A percentile compares a stretch with the other conserved stretches of the same genome.
phyloP scores from a whole-genome alignment of 257 asterid species.

The Jacaranda copaia region DNA sequence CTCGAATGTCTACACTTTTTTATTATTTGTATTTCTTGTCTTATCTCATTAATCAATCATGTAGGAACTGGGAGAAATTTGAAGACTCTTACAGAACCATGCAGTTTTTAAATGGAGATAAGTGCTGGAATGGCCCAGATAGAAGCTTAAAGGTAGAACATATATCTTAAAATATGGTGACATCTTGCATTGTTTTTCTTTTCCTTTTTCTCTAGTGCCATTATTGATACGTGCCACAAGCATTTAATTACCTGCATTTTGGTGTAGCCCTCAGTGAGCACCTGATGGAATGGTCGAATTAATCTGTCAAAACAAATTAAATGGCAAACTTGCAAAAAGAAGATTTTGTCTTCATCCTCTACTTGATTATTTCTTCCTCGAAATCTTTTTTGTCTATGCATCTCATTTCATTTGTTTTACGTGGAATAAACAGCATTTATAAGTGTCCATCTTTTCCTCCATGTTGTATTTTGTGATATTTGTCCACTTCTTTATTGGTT shows the following conservation, averaged over 20 bases:
- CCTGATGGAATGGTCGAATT: conserved; percentile 9
- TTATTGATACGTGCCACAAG: not conserved
- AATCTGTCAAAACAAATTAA: conserved; percentile 17
- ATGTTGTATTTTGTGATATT: conserved; percentile 2
- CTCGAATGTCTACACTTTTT: conserved; percentile 24
- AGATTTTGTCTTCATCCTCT: not conserved
- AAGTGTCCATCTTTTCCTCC: not conserved
- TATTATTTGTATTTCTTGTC: conserved; percentile 7
- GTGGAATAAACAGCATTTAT: conserved; percentile 20
- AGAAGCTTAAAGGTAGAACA: conserved; percentile 82
- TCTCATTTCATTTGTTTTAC: conserved; percentile 24
- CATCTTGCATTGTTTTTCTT: conserved; percentile 32
- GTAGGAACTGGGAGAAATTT: conserved; percentile 92
- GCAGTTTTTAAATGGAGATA: conserved; percentile 84
- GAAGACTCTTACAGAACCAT: conserved; percentile 77
- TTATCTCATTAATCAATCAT: conserved; percentile 31
- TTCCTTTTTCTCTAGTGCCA: conserved; percentile 4
- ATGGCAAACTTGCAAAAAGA: not conserved
- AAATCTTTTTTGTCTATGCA: conserved; percentile 16
- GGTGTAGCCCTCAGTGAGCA: not conserved
- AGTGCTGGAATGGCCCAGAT: conserved; percentile 99
- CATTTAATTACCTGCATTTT: conserved; percentile 13
- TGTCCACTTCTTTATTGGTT: conserved; percentile 17
- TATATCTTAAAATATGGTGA: conserved; percentile 12
- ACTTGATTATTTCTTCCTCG: conserved; percentile 18